Evolutionary conservation across 2,329 filamentous ascomycete genomes (phyloP).

Genomic region (Cercospora zeae-maydis): DNA sequence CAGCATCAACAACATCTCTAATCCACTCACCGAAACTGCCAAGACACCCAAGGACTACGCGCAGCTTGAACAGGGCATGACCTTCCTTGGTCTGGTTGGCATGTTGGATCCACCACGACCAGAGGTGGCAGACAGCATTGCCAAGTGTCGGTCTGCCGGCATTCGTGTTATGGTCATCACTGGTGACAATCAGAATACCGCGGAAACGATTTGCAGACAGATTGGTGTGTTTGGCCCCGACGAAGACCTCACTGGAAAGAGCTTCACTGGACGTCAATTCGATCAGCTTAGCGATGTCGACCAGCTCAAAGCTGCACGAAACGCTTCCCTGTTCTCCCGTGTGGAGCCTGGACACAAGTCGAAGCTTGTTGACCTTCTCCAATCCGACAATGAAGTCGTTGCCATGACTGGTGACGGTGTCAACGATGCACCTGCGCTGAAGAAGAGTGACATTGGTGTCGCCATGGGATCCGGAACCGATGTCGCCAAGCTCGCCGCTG

Average conservation of each 20-base stretch:
- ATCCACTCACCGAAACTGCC: slow-evolving; percentile 64
- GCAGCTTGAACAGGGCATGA: slow-evolving; percentile 88
- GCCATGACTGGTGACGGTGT: slow-evolving; percentile 99
- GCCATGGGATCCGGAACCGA: slow-evolving; percentile 98
- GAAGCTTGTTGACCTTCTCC: slow-evolving; percentile 93
- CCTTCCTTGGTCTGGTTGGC: slow-evolving; percentile 84
- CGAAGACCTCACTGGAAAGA: slow-evolving; percentile 86
- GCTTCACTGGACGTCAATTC: slow-evolving; percentile 92
- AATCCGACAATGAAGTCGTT: slow-evolving; percentile 88
- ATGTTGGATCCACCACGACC: slow-evolving; percentile 96
- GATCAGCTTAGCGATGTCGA: slow-evolving; percentile 75
- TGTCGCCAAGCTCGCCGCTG: slow-evolving; percentile 90
- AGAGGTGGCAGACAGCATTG: slow-evolving; percentile 81
- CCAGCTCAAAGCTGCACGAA: slow-evolving; percentile 78
- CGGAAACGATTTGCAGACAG: slow-evolving; percentile 94
- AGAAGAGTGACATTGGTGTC: slow-evolving; percentile 98
- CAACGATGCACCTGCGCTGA: slow-evolving; percentile 94
- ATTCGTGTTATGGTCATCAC: slow-evolving; percentile 98
- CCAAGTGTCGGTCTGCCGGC: slow-evolving; percentile 84
- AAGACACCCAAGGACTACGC: slow-evolving; percentile 81
- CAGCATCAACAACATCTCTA: slow-evolving; percentile 70
- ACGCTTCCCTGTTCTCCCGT: slow-evolving; percentile 87
- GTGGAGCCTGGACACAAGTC: slow-evolving; percentile 96
- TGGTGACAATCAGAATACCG: slow-evolving; percentile 95
- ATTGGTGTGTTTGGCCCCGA: slow-evolving; percentile 85